These are phyloP conservation scores for Fraxinus sp. DNA, from an alignment of 305 asterid genomes.

Conservation along the genomic window DNA sequence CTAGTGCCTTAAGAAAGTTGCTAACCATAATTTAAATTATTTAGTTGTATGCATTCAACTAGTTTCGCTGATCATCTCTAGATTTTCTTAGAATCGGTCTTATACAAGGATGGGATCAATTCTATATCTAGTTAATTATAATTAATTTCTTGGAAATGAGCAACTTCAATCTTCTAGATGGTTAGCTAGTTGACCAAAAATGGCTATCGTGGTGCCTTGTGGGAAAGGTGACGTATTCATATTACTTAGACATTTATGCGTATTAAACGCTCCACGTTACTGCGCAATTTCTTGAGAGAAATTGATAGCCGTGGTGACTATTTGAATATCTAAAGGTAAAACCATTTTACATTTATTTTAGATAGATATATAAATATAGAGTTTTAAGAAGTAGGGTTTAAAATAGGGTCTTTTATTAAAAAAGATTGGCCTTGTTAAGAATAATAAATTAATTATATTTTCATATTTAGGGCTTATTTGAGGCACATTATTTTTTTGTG, in stretches of 20 bases:
- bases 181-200: slow-evolving; percentile 38
- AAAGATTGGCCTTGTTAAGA: too few relatives aligned
- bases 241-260: slow-evolving; percentile 16
- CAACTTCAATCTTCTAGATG: not conserved
- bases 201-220: slow-evolving; percentile 27
- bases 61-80: not conserved
- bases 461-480: not conserved
- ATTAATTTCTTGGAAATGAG: slow-evolving; percentile 1
- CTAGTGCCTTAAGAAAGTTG: too few relatives aligned
- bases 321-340: not conserved
- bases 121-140: not conserved
- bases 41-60: not conserved
- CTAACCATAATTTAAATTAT: too few relatives aligned
- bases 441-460: not conserved
- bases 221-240: slow-evolving; percentile 26
- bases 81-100: slow-evolving; percentile 15
- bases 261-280: slow-evolving; percentile 16
- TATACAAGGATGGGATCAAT: not conserved
- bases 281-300: slow-evolving; percentile 20
- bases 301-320: not conserved
- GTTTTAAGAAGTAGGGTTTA: not conserved
- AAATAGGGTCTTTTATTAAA: too few relatives aligned
- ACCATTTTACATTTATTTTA: not conserved
- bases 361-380: not conserved
- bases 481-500: too few relatives aligned